Evolutionary conservation across 2,329 filamentous ascomycete genomes (phyloP), one percentile per base, ranked within the genome.

Genomic region (Westerdykella sp.): DNA sequence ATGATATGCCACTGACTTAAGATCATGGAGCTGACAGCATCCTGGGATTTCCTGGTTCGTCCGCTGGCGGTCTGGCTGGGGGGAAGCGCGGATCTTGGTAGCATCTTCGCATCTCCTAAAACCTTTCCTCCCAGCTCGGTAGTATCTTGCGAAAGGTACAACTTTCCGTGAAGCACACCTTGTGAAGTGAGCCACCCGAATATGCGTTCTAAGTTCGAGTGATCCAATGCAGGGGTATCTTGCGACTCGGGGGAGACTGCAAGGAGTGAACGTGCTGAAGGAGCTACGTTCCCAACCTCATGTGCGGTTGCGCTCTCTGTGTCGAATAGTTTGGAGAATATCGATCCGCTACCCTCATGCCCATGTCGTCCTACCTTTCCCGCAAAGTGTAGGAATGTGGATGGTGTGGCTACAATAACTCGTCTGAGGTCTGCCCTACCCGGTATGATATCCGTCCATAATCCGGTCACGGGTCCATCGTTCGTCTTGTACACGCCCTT

Each of bases 1-100:
- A 98, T 68, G 39, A 96, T 82, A 63, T 98, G 93, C 85, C 93
- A 98, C 59, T 95, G 89, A 5, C 90, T 95, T 50, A 98, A 72
- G 0, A 85, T 82, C 63, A 95, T 83, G 0, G 87, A 87, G 34
- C 83, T 81, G 32, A 96, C 83, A 1, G 80, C 76, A 46, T 94
- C 87, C 41, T 85, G 77, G 0, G 80, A 75, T 30, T 82, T 68
- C 48, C 80, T 84, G 48, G 76, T 79, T 18, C 83, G 75, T 30
- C 80, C 83, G 47, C 78, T 78, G 1, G 80, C 71, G 7, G 78
- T 77, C 48, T 89, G 83, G 0, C 80, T 75, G 2, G 80, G 76
- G 1, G 86, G 80, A 34, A 97, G 78, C 45, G 88, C 81, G 1
- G 86, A 79, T 57, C 80, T 81, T 13, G 85, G 73, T 41, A 96